phyloP scores from a whole-genome alignment of 2,329 filamentous ascomycete species.

The Aspergillus flavus region DNA sequence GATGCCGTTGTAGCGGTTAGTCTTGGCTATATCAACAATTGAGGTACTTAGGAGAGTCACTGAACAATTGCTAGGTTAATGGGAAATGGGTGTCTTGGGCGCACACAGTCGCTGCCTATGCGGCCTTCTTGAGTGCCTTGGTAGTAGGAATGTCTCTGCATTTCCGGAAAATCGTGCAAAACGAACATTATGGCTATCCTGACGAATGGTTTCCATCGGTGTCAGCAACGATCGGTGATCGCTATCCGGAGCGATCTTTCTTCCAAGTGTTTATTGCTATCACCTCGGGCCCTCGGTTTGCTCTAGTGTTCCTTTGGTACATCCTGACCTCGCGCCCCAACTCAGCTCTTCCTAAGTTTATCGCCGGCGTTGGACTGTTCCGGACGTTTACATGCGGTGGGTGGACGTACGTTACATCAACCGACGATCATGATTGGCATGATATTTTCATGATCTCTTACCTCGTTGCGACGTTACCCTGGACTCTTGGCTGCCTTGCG shows the following conservation, averaged over 20 bases:
- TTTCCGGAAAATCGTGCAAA: conserved; percentile 96
- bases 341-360: conserved; percentile 75
- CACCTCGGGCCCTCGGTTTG: conserved; percentile 90
- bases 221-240: conserved; percentile 94
- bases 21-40: conserved; percentile 15
- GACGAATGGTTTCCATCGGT: conserved; percentile 97
- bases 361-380: conserved; percentile 78
- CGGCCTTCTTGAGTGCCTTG: conserved; percentile 82
- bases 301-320: conserved; percentile 89
- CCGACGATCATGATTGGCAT: conserved; percentile 97
- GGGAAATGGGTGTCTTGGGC: conserved; percentile 88
- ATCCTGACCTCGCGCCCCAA: conserved; percentile 78
- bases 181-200: conserved; percentile 93
- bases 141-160: conserved; percentile 79
- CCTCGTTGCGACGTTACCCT: conserved; percentile 88
- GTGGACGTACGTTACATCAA: conserved; percentile 98
- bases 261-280: conserved; percentile 98
- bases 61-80: conserved; percentile 60
- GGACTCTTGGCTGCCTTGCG: conserved; percentile 88
- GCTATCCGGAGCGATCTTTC: conserved; percentile 93
- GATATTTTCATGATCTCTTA: conserved; percentile 99
- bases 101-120: conserved; percentile 82
- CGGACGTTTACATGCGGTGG: conserved; percentile 92
- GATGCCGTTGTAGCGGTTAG: conserved; percentile 63
- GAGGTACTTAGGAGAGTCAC: conserved; percentile 22